Evolutionary conservation across 768 basidiomycete species (phyloP).

Genomic region (Suillus subluteus): DNA sequence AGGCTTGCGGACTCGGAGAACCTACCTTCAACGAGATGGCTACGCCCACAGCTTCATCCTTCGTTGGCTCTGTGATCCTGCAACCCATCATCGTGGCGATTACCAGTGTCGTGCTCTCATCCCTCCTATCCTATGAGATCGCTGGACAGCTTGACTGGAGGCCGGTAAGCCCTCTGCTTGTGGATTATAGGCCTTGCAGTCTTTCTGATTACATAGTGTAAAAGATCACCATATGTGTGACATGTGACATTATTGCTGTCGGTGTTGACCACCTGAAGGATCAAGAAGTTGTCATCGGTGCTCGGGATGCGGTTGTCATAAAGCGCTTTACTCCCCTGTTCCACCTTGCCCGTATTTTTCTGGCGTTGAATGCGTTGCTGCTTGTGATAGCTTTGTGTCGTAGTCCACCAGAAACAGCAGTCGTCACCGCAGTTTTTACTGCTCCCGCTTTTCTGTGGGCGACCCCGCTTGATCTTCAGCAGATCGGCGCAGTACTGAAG

Average conservation of each 20-base stretch:
- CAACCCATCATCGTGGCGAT: background rate
- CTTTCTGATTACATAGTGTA: background rate
- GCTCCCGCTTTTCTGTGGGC: background rate
- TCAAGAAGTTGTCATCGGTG: background rate
- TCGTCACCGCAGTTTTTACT: background rate
- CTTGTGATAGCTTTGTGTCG: background rate
- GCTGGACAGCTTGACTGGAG: background rate
- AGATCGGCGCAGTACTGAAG: background rate
- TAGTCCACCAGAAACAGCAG: background rate
- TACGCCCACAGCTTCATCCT: background rate
- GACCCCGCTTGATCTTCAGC: background rate
- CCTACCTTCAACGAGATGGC: background rate
- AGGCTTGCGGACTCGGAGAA: background rate
- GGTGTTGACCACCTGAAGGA: background rate
- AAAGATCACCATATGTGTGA: background rate
- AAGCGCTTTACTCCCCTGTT: background rate
- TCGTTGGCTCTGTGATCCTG: background rate
- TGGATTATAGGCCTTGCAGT: background rate
- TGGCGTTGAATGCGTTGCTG: background rate
- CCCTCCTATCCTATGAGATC: background rate
- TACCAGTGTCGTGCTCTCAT: background rate
- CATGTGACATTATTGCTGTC: background rate
- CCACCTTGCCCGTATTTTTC: background rate
- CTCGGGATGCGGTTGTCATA: background rate
- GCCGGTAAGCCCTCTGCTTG: background rate